Evolutionary conservation across 2,329 filamentous ascomycete genomes (phyloP).

Genomic region (Cordyceps cateniannulata): DNA sequence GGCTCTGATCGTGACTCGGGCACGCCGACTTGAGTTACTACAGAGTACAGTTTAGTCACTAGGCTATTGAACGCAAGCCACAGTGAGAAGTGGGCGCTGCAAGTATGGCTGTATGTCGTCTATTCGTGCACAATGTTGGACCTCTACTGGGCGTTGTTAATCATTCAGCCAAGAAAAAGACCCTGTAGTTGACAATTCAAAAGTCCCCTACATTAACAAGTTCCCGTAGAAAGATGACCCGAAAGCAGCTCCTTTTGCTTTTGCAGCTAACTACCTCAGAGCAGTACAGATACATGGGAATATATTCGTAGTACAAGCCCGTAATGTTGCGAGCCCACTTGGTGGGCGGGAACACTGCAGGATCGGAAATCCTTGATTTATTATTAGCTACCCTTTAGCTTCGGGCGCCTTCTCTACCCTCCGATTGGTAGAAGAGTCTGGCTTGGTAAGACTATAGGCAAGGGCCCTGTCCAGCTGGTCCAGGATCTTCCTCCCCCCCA

Average conservation of each 20-base stretch:
- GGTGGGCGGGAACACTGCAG: not conserved
- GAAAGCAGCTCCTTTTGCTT: too few species aligned
- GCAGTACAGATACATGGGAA: too few species aligned
- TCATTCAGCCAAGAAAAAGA: not conserved
- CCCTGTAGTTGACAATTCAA: too few species aligned
- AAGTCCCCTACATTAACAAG: too few species aligned
- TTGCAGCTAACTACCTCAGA: too few species aligned
- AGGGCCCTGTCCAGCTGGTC: conserved; percentile 6
- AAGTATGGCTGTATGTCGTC: not conserved
- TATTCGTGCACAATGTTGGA: not conserved
- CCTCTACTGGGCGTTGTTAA: too few species aligned
- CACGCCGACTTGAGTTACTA: not conserved
- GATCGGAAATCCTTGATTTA: conserved; percentile 1
- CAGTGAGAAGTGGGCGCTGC: not conserved
- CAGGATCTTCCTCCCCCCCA: not conserved
- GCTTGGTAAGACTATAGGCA: not conserved
- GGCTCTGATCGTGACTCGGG: not conserved
- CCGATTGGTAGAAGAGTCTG: not conserved
- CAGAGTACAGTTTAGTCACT: not conserved
- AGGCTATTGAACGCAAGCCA: not conserved
- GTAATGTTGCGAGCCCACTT: not conserved
- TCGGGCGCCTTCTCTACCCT: not conserved
- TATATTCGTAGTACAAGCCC: too few species aligned
- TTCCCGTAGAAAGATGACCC: too few species aligned
- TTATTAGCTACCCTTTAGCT: not conserved